phyloP scores from a whole-genome alignment of 768 basidiomycete species.

The Kwoniella sp. region DNA sequence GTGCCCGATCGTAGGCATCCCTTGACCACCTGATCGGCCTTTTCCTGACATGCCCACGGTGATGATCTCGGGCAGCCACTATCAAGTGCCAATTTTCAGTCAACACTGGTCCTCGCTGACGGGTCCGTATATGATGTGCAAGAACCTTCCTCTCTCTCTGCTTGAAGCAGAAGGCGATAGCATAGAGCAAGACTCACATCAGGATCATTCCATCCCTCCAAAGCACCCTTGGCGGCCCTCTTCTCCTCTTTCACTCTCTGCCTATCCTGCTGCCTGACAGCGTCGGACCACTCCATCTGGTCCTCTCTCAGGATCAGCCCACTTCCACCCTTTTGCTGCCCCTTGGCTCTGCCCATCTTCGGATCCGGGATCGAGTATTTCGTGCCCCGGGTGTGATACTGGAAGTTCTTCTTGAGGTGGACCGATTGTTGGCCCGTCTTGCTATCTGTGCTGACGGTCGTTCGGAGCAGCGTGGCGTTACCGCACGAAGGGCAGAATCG shows the following conservation, averaged over 20 bases:
- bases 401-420: constrained; percentile 94
- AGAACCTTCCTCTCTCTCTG: no score
- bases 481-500: constrained; percentile 98
- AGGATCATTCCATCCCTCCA: constrained; percentile 85
- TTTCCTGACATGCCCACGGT: constrained; percentile 62
- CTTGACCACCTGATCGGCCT: constrained; percentile 65
- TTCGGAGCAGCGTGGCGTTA: constrained; percentile 83
- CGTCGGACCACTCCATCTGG: constrained; percentile 81
- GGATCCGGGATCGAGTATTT: constrained; percentile 90
- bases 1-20: constrained; percentile 79
- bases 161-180: not conserved
- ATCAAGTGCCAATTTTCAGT: not conserved
- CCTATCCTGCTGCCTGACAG: constrained; percentile 74
- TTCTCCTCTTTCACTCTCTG: constrained; percentile 77
- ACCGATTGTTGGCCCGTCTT: constrained; percentile 67
- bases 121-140: not conserved
- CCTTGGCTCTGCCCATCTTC: constrained; percentile 82
- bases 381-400: constrained; percentile 86
- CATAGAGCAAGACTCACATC: constrained; percentile 60
- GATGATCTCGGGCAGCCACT: constrained; percentile 56
- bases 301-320: constrained; percentile 91
- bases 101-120: not conserved
- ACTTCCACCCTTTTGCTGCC: constrained; percentile 68
- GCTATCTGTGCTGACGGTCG: constrained; percentile 76
- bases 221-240: constrained; percentile 61